A percentile compares a stretch with the other conserved stretches of the same genome.
These are phyloP conservation scores for Venturia oleaginea DNA, from an alignment of 2,329 filamentous ascomycete species.

Conservation along the genomic window DNA sequence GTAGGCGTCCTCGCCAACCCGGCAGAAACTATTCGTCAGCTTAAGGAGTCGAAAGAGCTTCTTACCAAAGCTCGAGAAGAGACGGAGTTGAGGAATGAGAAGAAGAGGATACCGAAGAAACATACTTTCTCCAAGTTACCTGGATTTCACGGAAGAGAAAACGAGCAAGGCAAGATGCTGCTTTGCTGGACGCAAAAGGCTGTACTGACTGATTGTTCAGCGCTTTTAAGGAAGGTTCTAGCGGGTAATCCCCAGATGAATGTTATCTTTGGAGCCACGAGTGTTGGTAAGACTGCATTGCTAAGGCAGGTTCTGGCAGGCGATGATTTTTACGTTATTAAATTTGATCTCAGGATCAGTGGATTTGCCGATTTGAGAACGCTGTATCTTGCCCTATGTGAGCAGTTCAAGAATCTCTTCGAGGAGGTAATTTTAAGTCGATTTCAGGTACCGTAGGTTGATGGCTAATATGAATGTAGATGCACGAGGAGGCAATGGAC, in stretches of 20 bases:
- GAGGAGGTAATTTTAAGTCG: background rate
- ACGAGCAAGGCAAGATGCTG: background rate
- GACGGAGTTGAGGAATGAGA: slow-evolving; percentile 6
- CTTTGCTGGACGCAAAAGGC: background rate
- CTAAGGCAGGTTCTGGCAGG: slow-evolving; percentile 8
- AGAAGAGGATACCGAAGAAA: slow-evolving; percentile 11
- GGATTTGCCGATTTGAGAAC: slow-evolving; percentile 10
- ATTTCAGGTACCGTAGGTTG: background rate
- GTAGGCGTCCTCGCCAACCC: slow-evolving; percentile 8
- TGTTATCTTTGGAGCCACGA: slow-evolving; percentile 8
- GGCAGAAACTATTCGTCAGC: slow-evolving; percentile 7
- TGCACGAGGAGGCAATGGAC: slow-evolving; percentile 12
- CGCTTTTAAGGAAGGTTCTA: slow-evolving; percentile 2
- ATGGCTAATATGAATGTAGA: background rate
- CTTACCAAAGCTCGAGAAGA: slow-evolving; percentile 9
- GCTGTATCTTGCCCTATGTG: slow-evolving; percentile 9
- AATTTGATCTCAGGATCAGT: slow-evolving; percentile 11
- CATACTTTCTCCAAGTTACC: slow-evolving; percentile 9
- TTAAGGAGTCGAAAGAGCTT: slow-evolving; percentile 9
- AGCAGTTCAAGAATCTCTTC: slow-evolving; percentile 10
- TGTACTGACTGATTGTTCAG: background rate
- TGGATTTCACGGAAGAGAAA: slow-evolving; percentile 9
- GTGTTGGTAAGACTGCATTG: slow-evolving; percentile 9
- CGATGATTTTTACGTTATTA: slow-evolving; percentile 9
- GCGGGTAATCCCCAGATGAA: slow-evolving; percentile 6